A percentile compares a stretch with the other conserved stretches of the same genome.
These are phyloP conservation scores for Parietichytrium sp. DNA, from an alignment of 108 stramenopile genomes.

Conservation along the genomic window DNA sequence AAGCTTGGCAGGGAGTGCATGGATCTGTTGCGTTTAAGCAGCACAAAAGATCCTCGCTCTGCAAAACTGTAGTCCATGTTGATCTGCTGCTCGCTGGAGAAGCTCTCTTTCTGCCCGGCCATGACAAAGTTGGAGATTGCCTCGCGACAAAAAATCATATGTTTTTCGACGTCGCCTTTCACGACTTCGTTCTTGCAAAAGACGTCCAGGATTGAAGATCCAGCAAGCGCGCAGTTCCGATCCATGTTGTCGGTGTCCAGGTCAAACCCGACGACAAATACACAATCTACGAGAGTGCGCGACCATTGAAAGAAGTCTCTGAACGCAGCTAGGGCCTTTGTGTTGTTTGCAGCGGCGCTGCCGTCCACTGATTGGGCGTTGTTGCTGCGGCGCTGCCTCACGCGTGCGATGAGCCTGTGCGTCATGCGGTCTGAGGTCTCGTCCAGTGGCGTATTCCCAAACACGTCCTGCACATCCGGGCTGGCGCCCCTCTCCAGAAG, in stretches of 20 bases:
- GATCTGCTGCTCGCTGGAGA: too few species aligned
- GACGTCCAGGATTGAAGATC: not conserved
- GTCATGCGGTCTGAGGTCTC: not conserved
- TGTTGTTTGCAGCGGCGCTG: not conserved
- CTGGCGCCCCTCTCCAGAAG: slow-evolving; percentile 8
- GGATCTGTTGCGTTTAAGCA: too few species aligned
- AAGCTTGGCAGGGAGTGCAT: too few species aligned
- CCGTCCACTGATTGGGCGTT: not conserved
- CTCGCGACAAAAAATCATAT: slow-evolving; percentile 5
- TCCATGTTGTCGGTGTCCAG: not conserved
- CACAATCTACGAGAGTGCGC: not conserved
- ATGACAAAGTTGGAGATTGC: not conserved
- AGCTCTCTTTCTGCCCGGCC: not conserved
- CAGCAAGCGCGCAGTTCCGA: not conserved
- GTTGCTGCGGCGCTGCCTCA: not conserved
- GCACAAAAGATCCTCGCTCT: too few species aligned
- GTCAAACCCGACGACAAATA: not conserved
- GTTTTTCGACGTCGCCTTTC: not conserved
- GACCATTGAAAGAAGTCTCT: not conserved
- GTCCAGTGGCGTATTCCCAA: not conserved
- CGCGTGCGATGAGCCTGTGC: not conserved
- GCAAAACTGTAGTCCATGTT: too few species aligned
- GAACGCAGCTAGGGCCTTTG: not conserved
- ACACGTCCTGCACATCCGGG: not conserved
- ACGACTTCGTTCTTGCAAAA: not conserved